Base-by-base conservation (phyloP, 176 grass and related monocot genomes). In the Juncus effusus region DNA sequence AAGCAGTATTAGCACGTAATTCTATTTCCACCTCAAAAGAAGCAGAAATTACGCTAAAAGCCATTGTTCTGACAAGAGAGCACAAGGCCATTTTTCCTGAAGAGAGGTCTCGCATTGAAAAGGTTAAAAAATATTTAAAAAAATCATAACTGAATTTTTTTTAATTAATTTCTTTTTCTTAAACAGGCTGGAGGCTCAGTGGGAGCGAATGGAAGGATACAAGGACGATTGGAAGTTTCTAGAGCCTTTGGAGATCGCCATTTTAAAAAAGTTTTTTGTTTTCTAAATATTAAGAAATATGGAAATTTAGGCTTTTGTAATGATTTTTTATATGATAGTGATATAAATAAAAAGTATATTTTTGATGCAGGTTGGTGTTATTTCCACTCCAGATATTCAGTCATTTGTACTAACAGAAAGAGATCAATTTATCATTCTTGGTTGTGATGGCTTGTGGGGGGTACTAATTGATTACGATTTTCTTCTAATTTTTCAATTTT, bases 41-140 rank as follows among this genome's bases (percentile, higher is more conserved):
- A 62, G 79, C 82, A 47, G 65, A 80, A 80, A 68, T 37, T 66
- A 44, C 42, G 53, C 56, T 91, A 37, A 96, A 91, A 69, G 81
- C 92, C 65, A 96, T 96, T 79, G 87, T 96, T 67, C 82, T 96
- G 82, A 96, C 84, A 41, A 96, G 92, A 88, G 92, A 96, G 62
- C 87, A 96, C 73, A 96, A 96, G 76, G 92, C 87, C n/a, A 96
- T 96, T 62, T 96, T 82, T 91, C 84, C 87, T 50, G 84, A 88
- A 78, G 92, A 96, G 64, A 87, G 87, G 41, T 61, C 53, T 6
- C 75, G 92, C 64, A 96, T 91, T 36, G 84, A 96, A 65, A 91
- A 91, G 78, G 92, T 96, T 42, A 63, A 56, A 60, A 76, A n/a
- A 35, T 77, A 54, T 44, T 44, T 80, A 8, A 64, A 4, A 57